phyloP scores from a whole-genome alignment of 2,329 filamentous ascomycete genomes.

The Talaromyces pinophilus region DNA sequence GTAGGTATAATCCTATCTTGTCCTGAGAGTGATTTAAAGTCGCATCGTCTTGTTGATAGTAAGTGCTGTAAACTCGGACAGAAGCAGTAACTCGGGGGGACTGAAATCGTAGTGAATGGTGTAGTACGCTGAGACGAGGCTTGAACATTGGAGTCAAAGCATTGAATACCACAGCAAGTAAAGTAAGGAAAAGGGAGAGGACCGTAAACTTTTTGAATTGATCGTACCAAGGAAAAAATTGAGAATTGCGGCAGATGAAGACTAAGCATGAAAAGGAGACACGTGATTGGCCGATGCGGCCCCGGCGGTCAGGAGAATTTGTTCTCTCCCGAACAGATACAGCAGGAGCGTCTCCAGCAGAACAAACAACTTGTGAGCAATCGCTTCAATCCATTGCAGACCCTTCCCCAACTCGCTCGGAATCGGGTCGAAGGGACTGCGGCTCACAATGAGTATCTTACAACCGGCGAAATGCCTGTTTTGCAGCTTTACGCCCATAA shows the following conservation, averaged over 20 bases:
- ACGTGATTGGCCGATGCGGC: constrained; percentile 18
- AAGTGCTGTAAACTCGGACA: constrained; percentile 5
- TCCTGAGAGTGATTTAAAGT: not conserved
- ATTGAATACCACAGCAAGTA: not conserved
- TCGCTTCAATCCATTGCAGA: constrained; percentile 5
- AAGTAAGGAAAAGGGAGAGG: not conserved
- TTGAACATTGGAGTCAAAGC: constrained; percentile 17
- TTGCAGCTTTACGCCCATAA: constrained; percentile 49
- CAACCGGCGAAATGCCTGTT: constrained; percentile 54
- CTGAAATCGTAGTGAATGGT: constrained; percentile 6
- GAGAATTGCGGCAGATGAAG: constrained; percentile 11
- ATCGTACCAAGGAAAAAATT: constrained; percentile 6
- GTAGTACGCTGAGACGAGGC: not conserved
- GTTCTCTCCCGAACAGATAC: constrained; percentile 21
- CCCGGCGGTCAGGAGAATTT: constrained; percentile 33
- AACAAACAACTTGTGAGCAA: constrained; percentile 11
- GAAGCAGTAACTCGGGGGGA: not conserved
- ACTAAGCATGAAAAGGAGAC: constrained; percentile 17
- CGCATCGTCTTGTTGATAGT: constrained; percentile 5
- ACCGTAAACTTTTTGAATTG: not conserved
- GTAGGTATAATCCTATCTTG: constrained; percentile 8
- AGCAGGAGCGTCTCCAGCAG: not conserved
- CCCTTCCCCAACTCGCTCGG: constrained; percentile 16
- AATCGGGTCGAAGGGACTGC: constrained; percentile 28
- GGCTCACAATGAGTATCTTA: constrained; percentile 51